Conservation (phyloP, 352 stramenopile species). For the Phytophthora pisi region DNA sequence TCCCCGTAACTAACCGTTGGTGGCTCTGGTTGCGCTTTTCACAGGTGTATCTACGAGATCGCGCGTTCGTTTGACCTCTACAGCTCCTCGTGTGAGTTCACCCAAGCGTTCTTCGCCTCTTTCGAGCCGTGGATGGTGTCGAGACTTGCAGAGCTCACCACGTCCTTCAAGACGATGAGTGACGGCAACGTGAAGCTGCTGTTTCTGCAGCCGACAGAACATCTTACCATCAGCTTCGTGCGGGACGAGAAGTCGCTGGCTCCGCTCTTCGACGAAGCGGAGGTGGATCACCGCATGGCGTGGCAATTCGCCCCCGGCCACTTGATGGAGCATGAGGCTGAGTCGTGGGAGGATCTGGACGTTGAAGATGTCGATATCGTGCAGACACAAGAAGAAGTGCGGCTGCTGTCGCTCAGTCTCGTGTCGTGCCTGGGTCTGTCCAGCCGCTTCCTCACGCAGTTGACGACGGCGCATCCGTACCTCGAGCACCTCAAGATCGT, state of each 20-base stretch:
- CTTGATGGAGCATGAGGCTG: constrained; percentile 45
- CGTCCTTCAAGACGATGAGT: constrained; percentile 74
- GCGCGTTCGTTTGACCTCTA: constrained; percentile 80
- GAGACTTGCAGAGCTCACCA: constrained; percentile 60
- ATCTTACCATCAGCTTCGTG: constrained; percentile 77
- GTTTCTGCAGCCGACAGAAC: constrained; percentile 57
- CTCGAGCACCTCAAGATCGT: constrained; percentile 68
- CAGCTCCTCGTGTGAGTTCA: constrained; percentile 60
- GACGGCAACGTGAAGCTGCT: constrained; percentile 70
- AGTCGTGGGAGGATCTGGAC: constrained; percentile 78
- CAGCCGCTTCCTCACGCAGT: constrained; percentile 47
- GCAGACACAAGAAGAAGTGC: constrained; percentile 56
- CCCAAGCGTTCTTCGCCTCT: constrained; percentile 60
- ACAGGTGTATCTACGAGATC: constrained; percentile 76
- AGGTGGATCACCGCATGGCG: constrained; percentile 43
- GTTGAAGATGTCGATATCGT: constrained; percentile 74
- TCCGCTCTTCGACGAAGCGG: constrained; percentile 40
- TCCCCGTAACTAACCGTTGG: not conserved
- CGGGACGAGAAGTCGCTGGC: constrained; percentile 58
- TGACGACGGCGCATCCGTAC: constrained; percentile 53
- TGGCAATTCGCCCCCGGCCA: constrained; percentile 44
- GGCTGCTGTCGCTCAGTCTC: constrained; percentile 64
- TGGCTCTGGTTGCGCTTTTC: not conserved
- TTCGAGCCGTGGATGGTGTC: constrained; percentile 86
- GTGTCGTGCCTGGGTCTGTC: constrained; percentile 72